Percentiles rank a stretch among this genome's conserved stretches.
These are phyloP conservation scores for Penicillium sclerotigenum DNA, from an alignment of 2,329 filamentous ascomycete genomes.

Conservation along the genomic window DNA sequence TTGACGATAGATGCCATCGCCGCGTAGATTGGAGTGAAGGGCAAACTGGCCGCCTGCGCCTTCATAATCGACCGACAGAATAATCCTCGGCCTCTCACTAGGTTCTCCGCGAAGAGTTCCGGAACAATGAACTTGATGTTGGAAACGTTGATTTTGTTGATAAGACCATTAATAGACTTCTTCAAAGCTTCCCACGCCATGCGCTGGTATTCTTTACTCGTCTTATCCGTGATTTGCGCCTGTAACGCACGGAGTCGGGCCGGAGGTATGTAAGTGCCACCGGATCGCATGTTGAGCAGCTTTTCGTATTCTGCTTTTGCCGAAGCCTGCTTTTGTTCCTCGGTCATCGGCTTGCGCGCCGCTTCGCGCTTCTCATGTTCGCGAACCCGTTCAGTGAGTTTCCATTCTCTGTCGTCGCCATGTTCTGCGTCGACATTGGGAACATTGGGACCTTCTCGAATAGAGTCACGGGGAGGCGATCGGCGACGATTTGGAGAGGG, in stretches of 20 bases:
- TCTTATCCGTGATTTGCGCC: slow-evolving; percentile 95
- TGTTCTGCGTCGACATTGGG: slow-evolving; percentile 51
- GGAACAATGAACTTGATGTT: slow-evolving; percentile 98
- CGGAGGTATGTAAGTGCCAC: slow-evolving; percentile 94
- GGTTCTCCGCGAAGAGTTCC: slow-evolving; percentile 91
- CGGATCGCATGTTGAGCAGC: slow-evolving; percentile 85
- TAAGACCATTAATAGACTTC: slow-evolving; percentile 96
- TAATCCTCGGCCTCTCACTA: slow-evolving; percentile 83
- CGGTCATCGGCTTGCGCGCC: slow-evolving; percentile 56
- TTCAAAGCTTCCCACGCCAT: slow-evolving; percentile 99
- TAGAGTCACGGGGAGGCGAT: slow-evolving; percentile 42
- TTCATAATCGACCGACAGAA: slow-evolving; percentile 99
- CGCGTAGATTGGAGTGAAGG: slow-evolving; percentile 94
- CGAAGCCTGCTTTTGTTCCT: slow-evolving; percentile 80
- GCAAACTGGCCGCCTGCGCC: slow-evolving; percentile 90
- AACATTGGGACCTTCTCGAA: slow-evolving; percentile 37
- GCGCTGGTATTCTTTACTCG: slow-evolving; percentile 93
- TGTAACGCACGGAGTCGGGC: slow-evolving; percentile 86
- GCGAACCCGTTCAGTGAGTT: slow-evolving; percentile 53
- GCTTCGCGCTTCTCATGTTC: slow-evolving; percentile 50
- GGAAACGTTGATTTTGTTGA: slow-evolving; percentile 98
- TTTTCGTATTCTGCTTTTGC: slow-evolving; percentile 93
- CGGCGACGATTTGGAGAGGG: slow-evolving; percentile 52
- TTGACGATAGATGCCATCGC: slow-evolving; percentile 96
- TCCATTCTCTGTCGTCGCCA: slow-evolving; percentile 49